A percentile compares a stretch with the other conserved stretches of the same genome.
Conservation (phyloP, 2,329 filamentous ascomycete genomes). For the Arachnomyces sp. region DNA sequence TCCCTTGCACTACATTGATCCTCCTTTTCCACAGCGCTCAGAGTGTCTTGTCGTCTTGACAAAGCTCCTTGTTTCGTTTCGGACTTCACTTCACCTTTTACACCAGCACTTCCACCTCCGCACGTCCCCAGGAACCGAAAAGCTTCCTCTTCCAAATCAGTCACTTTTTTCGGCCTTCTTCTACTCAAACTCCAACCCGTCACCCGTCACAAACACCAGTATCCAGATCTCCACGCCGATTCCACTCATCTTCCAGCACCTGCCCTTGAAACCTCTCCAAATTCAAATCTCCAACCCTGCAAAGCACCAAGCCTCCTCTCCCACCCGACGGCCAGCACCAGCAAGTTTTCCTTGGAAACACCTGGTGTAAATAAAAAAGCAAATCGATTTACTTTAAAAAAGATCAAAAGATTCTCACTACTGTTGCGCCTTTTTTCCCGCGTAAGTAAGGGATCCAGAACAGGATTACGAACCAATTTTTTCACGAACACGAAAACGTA, state of each 20-base stretch:
- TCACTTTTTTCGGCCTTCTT: constrained; percentile 20
- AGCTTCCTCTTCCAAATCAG: constrained; percentile 23
- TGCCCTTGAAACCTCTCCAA: constrained; percentile 13
- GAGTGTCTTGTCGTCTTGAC: too few species aligned
- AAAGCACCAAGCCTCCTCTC: constrained; percentile 9
- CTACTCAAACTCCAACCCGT: constrained; percentile 9
- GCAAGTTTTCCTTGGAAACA: constrained; percentile 87
- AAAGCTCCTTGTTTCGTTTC: too few species aligned
- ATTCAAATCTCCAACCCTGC: constrained; percentile 8
- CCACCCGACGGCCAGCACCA: constrained; percentile 53
- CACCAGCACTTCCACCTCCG: constrained; percentile 22
- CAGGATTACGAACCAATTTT: constrained; percentile 24
- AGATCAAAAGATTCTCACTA: constrained; percentile 42
- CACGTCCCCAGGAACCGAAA: constrained; percentile 22
- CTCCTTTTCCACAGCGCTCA: too few species aligned
- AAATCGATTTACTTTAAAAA: constrained; percentile 37
- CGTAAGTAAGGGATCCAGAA: constrained; percentile 29
- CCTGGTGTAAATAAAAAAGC: constrained; percentile 71
- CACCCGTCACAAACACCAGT: constrained; percentile 22
- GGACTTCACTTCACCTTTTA: constrained; percentile 13
- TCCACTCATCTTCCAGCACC: constrained; percentile 21
- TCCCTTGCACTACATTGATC: too few species aligned
- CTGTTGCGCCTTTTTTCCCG: constrained; percentile 24
- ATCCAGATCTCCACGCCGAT: constrained; percentile 21
- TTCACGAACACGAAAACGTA: constrained; percentile 18